Base-by-base conservation (phyloP, 495 filamentous ascomycete genomes). In the Penicillium paradoxum region DNA sequence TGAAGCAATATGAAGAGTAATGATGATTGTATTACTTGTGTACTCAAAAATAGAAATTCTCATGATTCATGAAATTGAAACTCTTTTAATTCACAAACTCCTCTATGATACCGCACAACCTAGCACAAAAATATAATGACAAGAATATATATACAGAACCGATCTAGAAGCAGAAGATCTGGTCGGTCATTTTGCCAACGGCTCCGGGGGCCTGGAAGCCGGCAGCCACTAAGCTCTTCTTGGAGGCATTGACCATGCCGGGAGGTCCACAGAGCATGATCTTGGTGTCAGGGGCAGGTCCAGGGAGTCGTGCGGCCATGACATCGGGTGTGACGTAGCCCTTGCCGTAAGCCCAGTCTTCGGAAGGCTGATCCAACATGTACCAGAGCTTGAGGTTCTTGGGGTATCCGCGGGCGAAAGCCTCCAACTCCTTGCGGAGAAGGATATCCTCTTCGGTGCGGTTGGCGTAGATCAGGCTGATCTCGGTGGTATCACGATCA, bases 401-500 rank as follows among this genome's bases (percentile, higher is more conserved):
- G 0, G 64, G 66, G 29, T 65, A 72, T 15, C 49, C 47, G 29
- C 47, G 30, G 3, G 65, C 71, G 57, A 75, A 75, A 10, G 58
- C 51, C 72, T 79, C 75, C 6, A 79, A 64, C 49, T 80, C 71
- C 1, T 57, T 47, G 6, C 73, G 57, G 19, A 59, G 58, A 32
- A 73, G 51, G 40, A 73, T 71, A 49, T 73, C 69, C 14, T 55
- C 55, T 41, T 71, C 64, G 9, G 33, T 46, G 38, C 68, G 62
- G 46, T 71, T 73, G 14, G 66, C 66, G 48, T 73, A 80, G 34
- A 81, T 52, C 2, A 77, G 62, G 34, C 60, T 67, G 25, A 80
- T 56, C 48, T 72, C 53, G 10, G 77, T 79, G 9, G 62, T 66
- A 58, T 80, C 77, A 5, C 47, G 53, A 11, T 68, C 58, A 45